phyloP scores from a whole-genome alignment of 306 rosid genomes.

The Gynostemma pentaphyllum region DNA sequence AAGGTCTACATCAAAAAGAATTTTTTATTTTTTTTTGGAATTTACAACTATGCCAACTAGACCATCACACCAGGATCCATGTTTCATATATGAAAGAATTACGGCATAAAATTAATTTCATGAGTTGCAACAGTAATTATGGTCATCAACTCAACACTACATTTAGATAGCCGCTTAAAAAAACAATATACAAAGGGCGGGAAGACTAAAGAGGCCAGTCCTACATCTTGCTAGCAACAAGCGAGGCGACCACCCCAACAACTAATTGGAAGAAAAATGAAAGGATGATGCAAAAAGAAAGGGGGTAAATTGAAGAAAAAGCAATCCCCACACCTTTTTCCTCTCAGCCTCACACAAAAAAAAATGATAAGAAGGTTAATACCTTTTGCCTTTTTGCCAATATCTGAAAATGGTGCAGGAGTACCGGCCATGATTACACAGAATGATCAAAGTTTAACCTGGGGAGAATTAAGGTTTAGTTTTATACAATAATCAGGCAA shows the following conservation, averaged over 20 bases:
- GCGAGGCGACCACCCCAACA: too few relatives aligned
- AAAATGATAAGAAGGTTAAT: not conserved
- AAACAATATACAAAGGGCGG: too few relatives aligned
- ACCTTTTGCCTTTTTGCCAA: slow-evolving; percentile 88
- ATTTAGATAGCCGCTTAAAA: too few relatives aligned
- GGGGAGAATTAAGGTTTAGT: not conserved
- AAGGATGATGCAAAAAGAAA: too few relatives aligned
- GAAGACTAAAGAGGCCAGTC: too few relatives aligned
- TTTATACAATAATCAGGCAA: not conserved
- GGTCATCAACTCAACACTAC: too few relatives aligned
- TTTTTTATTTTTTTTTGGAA: not conserved
- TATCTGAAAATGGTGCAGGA: slow-evolving; percentile 83
- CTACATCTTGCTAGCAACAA: not conserved
- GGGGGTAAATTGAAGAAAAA: not conserved
- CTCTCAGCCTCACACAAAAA: not conserved
- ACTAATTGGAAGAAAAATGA: too few relatives aligned
- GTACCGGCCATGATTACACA: slow-evolving; percentile 52
- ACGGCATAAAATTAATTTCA: too few relatives aligned
- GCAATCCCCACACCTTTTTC: not conserved
- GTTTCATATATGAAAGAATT: not conserved
- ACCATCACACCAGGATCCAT: not conserved
- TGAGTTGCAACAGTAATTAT: too few relatives aligned
- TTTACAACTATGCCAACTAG: not conserved
- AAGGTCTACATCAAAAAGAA: not conserved
- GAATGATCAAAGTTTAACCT: slow-evolving; percentile 10